phyloP scores from a whole-genome alignment of 164 flowering plant genomes.

The Cinnamomum micranthum region DNA sequence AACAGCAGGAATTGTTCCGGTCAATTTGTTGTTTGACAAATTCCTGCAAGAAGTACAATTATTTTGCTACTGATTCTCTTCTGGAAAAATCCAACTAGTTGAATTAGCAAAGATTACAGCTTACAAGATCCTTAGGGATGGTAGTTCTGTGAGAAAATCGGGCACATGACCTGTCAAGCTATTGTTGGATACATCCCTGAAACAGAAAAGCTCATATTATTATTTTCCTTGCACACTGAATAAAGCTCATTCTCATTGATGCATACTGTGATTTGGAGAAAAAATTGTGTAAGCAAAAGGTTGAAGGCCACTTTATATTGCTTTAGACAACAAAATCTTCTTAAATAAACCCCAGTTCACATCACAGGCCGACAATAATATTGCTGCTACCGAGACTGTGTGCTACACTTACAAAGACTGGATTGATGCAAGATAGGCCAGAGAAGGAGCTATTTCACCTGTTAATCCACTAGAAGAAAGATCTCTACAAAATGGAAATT shows the following conservation, averaged over 20 bases:
- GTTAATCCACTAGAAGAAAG: conserved; percentile 36
- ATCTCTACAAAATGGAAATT: conserved; percentile 21
- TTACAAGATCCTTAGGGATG: conserved; percentile 27
- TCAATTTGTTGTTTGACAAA: not conserved
- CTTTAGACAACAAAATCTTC: no score
- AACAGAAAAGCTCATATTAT: not conserved
- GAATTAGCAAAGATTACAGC: conserved; percentile 6
- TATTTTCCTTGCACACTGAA: no score
- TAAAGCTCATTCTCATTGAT: no score
- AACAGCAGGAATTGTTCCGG: not conserved
- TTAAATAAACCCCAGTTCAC: no score
- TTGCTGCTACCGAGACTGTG: no score
- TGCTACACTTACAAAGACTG: conserved; percentile 32
- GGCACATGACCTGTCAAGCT: conserved; percentile 30
- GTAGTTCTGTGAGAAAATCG: conserved; percentile 23
- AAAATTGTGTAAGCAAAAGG: not conserved
- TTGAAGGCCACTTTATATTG: not conserved
- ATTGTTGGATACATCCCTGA: conserved; percentile 30
- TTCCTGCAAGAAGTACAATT: not conserved
- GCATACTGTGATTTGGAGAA: not conserved
- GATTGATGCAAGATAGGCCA: conserved; percentile 26
- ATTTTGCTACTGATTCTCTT: not conserved
- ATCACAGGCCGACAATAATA: no score
- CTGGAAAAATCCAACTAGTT: not conserved
- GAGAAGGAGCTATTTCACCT: conserved; percentile 28